A percentile compares a stretch with the other conserved stretches of the same genome.
These are phyloP conservation scores for Hypoxylon fragiforme DNA, from an alignment of 495 filamentous ascomycete genomes.

Conservation along the genomic window DNA sequence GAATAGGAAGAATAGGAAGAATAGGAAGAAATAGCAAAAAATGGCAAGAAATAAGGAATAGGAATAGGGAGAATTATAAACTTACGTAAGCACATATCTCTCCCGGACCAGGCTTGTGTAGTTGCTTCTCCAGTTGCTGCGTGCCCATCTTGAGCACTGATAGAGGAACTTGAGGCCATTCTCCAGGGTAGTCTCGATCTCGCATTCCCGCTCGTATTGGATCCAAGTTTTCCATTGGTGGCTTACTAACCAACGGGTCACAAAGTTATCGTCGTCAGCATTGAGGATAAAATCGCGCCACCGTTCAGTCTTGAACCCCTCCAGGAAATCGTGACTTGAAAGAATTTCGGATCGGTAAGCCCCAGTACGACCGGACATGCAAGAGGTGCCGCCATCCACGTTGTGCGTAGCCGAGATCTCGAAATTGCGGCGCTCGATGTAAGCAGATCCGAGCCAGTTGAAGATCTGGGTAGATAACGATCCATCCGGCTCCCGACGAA, in stretches of 20 bases:
- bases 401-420: conserved; percentile 57
- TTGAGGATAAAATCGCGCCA: conserved; percentile 57
- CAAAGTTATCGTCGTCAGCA: conserved; percentile 72
- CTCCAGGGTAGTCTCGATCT: conserved; percentile 64
- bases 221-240: conserved; percentile 62
- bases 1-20: background rate
- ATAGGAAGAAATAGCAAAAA: conserved; percentile 9
- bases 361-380: conserved; percentile 58
- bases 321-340: conserved; percentile 47
- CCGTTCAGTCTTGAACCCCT: conserved; percentile 60
- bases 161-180: conserved; percentile 57
- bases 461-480: conserved; percentile 43
- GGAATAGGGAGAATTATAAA: conserved; percentile 5
- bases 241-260: conserved; percentile 63
- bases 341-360: conserved; percentile 54
- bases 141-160: conserved; percentile 63
- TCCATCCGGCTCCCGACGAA: conserved; percentile 39
- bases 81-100: conserved; percentile 54
- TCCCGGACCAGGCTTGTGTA: conserved; percentile 58
- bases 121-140: conserved; percentile 70
- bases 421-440: conserved; percentile 62
- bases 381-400: conserved; percentile 60
- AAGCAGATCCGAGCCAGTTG: conserved; percentile 57
- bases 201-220: conserved; percentile 60
- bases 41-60: background rate